Evolutionary conservation across 805 yeast species (phyloP), one percentile per base, ranked within the genome.

Genomic region (Priceomyces castillae): DNA sequence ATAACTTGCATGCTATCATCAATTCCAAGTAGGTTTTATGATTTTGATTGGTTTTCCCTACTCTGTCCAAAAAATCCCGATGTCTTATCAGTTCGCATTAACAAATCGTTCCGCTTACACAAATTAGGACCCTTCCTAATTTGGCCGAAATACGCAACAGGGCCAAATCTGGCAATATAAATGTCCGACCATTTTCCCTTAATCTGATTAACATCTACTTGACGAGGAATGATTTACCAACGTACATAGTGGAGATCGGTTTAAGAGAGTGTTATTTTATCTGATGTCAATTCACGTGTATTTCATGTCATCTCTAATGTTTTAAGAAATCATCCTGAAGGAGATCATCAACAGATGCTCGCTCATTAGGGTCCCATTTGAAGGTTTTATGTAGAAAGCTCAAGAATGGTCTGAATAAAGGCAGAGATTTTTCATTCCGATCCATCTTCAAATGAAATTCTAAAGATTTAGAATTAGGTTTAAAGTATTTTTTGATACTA

Each of bases 361-460:
- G 42, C 30, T 57, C 55, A n/a, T 41, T 35, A n/a, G 66, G 65
- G 48, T 67, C 67, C 75, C 75, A 70, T 14, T 55, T 59, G 37
- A 71, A 68, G 9, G 67, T 59, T 19, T 47, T 50, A 9, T 49
- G 41, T 41, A 69, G 52, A 47, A 69, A 64, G 37, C 46, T 53
- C 15, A 63, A 28, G 41, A 69, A 67, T 10, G 41, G 40, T 11
- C 39, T 39, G 25, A 20, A 28, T 11, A 52, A 49, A 1, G 25
- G 31, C 26, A 50, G 51, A 4, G 40, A 42, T 26, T 48, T 53
- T 12, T 39, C 44, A 17, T 28, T 12, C 18, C 49, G 50, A 22
- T 43, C 34, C 14, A 65, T 42, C 19, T 61, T 55, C 30, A 70
- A 50, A 4, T 53, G 47, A 1, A 63, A 56, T n/a, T 64, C 73